Evolutionary conservation across 1,139 yeast species (phyloP).

Genomic region (Lodderomyces jiufengensis): DNA sequence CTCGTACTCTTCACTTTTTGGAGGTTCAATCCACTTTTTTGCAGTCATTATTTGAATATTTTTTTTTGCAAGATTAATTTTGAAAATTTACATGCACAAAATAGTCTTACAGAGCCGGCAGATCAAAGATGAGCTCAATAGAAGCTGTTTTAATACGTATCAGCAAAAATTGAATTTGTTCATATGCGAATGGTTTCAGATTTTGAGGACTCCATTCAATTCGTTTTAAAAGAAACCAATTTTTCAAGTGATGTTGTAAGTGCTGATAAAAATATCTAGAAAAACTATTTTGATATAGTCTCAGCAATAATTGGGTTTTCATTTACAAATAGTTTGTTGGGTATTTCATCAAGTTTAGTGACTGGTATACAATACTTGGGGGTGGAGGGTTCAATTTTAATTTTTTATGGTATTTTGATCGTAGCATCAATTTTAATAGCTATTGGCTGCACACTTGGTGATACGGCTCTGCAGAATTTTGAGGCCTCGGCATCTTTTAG

Average conservation of each 20-base stretch:
- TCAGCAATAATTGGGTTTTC: slow-evolving; percentile 68
- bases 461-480: too few relatives aligned
- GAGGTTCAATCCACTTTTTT: too few relatives aligned
- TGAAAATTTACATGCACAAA: too few relatives aligned
- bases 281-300: slow-evolving; percentile 52
- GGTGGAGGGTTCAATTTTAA: slow-evolving; percentile 70
- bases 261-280: slow-evolving; percentile 34
- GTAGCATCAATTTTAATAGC: slow-evolving; percentile 46
- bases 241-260: not conserved
- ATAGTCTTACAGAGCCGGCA: too few relatives aligned
- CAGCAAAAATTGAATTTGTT: too few relatives aligned
- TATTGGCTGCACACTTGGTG: slow-evolving; percentile 42
- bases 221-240: not conserved
- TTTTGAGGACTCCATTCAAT: too few relatives aligned
- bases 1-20: slow-evolving; percentile 12
- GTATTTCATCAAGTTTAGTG: slow-evolving; percentile 51
- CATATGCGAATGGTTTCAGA: too few relatives aligned
- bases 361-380: slow-evolving; percentile 60
- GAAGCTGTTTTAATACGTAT: too few relatives aligned
- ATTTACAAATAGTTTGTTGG: slow-evolving; percentile 64
- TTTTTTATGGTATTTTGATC: slow-evolving; percentile 64
- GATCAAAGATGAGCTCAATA: too few relatives aligned
- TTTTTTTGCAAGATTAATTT: too few relatives aligned
- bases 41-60: too few relatives aligned
- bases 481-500: too few relatives aligned